Percentiles rank a stretch among this genome's conserved stretches.
These are phyloP conservation scores for Coriaria nepalensis DNA, from an alignment of 306 rosid genomes.

Conservation along the genomic window DNA sequence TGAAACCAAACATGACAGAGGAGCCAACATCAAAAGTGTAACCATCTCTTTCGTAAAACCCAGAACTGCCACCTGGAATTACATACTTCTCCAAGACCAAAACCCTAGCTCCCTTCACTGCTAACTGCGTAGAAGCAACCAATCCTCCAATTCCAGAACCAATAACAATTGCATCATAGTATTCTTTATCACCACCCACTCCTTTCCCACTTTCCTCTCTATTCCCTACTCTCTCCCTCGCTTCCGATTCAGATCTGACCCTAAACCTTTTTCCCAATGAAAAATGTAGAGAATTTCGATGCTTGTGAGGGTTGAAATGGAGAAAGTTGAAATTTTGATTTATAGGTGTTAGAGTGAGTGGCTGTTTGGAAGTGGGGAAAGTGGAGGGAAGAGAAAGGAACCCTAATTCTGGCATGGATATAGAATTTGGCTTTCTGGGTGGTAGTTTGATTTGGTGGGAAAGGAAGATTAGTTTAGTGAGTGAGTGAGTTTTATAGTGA, in stretches of 20 bases:
- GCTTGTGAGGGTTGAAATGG: too few relatives aligned
- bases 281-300: background rate
- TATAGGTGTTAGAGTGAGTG: too few relatives aligned
- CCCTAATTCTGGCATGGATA: too few relatives aligned
- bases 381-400: too few relatives aligned
- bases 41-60: conserved; percentile 72
- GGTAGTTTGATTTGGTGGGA: too few relatives aligned
- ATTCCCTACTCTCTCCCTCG: conserved; percentile 26
- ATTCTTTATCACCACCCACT: conserved; percentile 12
- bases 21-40: conserved; percentile 95
- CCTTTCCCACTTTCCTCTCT: conserved; percentile 1
- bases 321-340: too few relatives aligned
- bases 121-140: conserved; percentile 85
- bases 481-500: too few relatives aligned
- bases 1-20: conserved; percentile 97
- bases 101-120: conserved; percentile 86
- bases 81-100: conserved; percentile 91
- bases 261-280: conserved; percentile 13
- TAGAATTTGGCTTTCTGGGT: too few relatives aligned
- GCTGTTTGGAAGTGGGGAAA: too few relatives aligned
- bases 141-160: conserved; percentile 96
- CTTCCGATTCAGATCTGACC: conserved; percentile 30
- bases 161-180: conserved; percentile 75
- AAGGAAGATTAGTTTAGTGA: too few relatives aligned
- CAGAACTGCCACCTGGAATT: conserved; percentile 97